Conservation (phyloP, 2,329 filamentous ascomycete genomes). For the Aspergillus terreus region DNA sequence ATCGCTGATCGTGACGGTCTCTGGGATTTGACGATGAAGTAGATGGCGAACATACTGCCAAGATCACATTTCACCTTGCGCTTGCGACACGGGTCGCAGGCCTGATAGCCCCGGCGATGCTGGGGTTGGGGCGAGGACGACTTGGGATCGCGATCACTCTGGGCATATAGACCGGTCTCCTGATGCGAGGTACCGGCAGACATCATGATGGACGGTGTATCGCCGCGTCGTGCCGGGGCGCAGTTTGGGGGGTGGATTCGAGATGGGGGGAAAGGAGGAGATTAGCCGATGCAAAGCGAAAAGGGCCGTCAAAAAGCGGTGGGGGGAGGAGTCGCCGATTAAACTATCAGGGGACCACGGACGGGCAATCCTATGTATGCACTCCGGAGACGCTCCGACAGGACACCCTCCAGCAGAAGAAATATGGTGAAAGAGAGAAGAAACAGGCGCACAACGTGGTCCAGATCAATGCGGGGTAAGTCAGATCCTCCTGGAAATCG, state of each 20-base stretch:
- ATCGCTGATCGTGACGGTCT: no score
- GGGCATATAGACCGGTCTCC: conserved; percentile 15
- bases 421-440: neutral
- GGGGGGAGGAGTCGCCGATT: conserved; percentile 19
- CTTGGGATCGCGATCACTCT: conserved; percentile 18
- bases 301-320: conserved; percentile 33
- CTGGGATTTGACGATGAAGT: neutral
- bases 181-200: conserved; percentile 8
- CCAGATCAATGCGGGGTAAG: conserved; percentile 26
- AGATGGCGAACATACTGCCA: conserved; percentile 35
- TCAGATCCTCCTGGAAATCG: neutral
- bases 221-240: conserved; percentile 15
- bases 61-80: conserved; percentile 49
- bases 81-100: conserved; percentile 47
- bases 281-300: conserved; percentile 39
- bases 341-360: conserved; percentile 10
- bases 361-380: neutral
- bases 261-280: conserved; percentile 18
- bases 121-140: conserved; percentile 33
- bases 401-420: neutral
- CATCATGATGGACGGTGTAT: conserved; percentile 16
- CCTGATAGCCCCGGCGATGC: conserved; percentile 48
- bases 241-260: conserved; percentile 8
- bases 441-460: neutral
- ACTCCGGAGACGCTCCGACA: neutral